A percentile compares a stretch with the other conserved stretches of the same genome.
These are phyloP conservation scores for Houttuynia cordata DNA, from an alignment of 164 flowering plant genomes.

Conservation along the genomic window DNA sequence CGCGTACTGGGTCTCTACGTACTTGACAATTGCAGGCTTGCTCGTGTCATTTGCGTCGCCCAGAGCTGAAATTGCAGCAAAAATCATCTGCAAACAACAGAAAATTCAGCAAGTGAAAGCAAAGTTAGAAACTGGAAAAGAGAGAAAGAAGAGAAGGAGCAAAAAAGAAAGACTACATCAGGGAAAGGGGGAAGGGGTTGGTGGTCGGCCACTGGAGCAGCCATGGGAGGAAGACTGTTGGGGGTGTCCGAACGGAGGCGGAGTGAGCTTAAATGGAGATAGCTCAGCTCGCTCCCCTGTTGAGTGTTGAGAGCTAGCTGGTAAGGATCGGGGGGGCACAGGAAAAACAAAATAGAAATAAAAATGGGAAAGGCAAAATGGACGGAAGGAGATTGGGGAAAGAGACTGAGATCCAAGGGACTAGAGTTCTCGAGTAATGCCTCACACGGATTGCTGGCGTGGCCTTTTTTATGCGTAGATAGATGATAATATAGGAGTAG, in stretches of 20 bases:
- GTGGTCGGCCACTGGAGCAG: conserved; percentile 23
- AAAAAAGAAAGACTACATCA: conserved; percentile 24
- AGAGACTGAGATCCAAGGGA: conserved; percentile 16
- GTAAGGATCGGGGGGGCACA: conserved; percentile 1
- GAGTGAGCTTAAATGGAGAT: conserved; percentile 19
- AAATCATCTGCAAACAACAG: conserved; percentile 42
- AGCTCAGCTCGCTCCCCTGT: no score
- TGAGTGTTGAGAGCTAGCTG: not conserved
- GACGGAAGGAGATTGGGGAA: conserved; percentile 21
- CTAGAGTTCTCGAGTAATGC: not conserved
- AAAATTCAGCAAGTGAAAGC: not conserved
- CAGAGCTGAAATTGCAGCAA: conserved; percentile 55
- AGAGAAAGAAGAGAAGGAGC: no score
- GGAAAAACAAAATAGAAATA: conserved; percentile 6
- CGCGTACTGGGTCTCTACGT: conserved; percentile 49
- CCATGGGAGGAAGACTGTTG: conserved; percentile 2
- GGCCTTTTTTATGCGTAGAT: no score
- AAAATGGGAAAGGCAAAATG: conserved; percentile 8
- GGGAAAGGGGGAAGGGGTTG: conserved; percentile 30
- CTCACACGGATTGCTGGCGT: conserved; percentile 37
- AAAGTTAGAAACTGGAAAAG: not conserved
- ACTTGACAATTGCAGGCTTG: conserved; percentile 53
- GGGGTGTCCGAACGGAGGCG: conserved; percentile 2
- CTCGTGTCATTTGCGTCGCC: conserved; percentile 48
- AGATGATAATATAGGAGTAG: no score